These are phyloP conservation scores for Chlamydomonas asymmetrica DNA, from an alignment of 139 green algal species.

Conservation along the genomic window DNA sequence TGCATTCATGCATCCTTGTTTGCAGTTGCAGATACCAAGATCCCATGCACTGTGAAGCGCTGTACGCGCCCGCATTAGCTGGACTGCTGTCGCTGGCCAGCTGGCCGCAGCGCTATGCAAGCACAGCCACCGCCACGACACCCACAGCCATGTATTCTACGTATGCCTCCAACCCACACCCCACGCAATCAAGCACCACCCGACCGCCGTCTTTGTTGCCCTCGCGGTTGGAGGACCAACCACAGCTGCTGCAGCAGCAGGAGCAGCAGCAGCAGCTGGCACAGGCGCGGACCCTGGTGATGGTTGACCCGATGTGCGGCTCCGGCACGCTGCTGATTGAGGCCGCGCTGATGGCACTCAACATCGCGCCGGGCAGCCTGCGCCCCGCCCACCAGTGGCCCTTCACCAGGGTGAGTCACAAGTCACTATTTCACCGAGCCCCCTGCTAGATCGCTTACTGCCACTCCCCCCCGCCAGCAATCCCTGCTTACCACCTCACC, in stretches of 20 bases:
- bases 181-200: slow-evolving; percentile 5
- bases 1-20: no score
- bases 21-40: slow-evolving; percentile 76
- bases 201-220: not conserved
- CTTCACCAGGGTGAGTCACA: no score
- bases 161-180: no score
- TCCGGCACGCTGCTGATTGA: slow-evolving; percentile 90
- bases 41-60: slow-evolving; percentile 81
- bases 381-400: slow-evolving; percentile 47
- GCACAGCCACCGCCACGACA: no score
- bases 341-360: slow-evolving; percentile 80
- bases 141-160: not conserved
- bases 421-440: no score
- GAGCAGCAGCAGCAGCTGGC: no score
- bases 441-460: no score
- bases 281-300: slow-evolving; percentile 32
- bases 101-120: slow-evolving; percentile 59
- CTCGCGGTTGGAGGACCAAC: no score
- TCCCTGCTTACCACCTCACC: no score
- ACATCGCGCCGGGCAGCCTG: slow-evolving; percentile 74
- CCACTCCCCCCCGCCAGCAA: no score
- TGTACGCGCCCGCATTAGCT: slow-evolving; percentile 90
- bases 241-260: slow-evolving; percentile 22
- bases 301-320: slow-evolving; percentile 93
- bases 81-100: slow-evolving; percentile 71